Evolutionary conservation across 768 basidiomycete species (phyloP).

Genomic region (Macrocybe gigantea): DNA sequence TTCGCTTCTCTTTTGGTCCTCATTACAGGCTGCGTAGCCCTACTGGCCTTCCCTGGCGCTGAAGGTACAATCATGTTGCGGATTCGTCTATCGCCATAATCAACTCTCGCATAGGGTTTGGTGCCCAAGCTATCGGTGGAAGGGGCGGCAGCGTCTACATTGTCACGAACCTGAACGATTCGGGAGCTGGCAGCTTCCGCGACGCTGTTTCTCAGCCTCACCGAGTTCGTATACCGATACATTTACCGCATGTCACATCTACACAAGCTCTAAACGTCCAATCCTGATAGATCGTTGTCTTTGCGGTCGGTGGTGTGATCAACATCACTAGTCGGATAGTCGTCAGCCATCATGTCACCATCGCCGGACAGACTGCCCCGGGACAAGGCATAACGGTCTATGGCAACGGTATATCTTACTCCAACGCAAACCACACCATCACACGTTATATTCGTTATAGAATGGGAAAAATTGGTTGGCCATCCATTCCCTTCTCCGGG

Average conservation of each 20-base stretch:
- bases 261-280: neutral
- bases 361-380: constrained; percentile 30
- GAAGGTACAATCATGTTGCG: constrained; percentile 14
- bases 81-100: neutral
- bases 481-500: neutral
- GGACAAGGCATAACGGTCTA: constrained; percentile 32
- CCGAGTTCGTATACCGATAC: constrained; percentile 11
- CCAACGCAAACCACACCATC: constrained; percentile 22
- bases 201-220: constrained; percentile 27
- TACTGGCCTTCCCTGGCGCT: constrained; percentile 27
- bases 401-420: constrained; percentile 28
- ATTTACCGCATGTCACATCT: neutral
- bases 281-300: constrained; percentile 22
- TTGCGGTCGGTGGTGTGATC: constrained; percentile 28
- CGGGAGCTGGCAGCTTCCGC: constrained; percentile 27
- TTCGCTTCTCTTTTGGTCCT: constrained; percentile 3
- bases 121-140: constrained; percentile 26
- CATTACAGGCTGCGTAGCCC: constrained; percentile 14
- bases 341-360: constrained; percentile 22
- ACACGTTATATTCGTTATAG: constrained; percentile 21
- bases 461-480: constrained; percentile 23
- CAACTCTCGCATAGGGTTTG: constrained; percentile 17
- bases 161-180: constrained; percentile 27
- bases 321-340: constrained; percentile 23
- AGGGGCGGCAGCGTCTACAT: constrained; percentile 26